phyloP scores from a whole-genome alignment of 73 alveolate species.

The Blepharisma stoltei region DNA sequence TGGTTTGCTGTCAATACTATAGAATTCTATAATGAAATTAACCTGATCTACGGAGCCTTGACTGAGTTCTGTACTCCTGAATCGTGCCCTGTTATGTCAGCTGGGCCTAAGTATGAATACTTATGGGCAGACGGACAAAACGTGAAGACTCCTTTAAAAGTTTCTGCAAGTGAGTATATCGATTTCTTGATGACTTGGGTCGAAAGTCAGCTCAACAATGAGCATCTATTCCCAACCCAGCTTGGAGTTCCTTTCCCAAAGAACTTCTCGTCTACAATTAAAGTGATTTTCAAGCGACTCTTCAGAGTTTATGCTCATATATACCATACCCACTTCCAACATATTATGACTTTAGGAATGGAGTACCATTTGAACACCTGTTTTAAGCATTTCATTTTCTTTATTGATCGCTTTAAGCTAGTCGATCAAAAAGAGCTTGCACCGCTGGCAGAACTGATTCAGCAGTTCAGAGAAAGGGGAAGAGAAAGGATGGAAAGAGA shows the following conservation, averaged over 20 bases:
- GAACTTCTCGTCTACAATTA: slow-evolving; percentile 63
- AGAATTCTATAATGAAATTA: slow-evolving; percentile 77
- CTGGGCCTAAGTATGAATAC: slow-evolving; percentile 94
- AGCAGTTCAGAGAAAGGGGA: slow-evolving; percentile 89
- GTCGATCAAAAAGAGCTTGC: slow-evolving; percentile 95
- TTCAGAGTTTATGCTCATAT: slow-evolving; percentile 99
- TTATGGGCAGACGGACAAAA: slow-evolving; percentile 98
- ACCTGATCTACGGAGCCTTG: slow-evolving; percentile 62
- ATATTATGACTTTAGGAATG: slow-evolving; percentile 81
- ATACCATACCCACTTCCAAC: slow-evolving; percentile 97
- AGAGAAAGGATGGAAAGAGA: slow-evolving; percentile 33
- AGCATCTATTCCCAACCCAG: slow-evolving; percentile 88
- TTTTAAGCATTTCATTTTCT: slow-evolving; percentile 92
- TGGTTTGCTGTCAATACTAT: slow-evolving; percentile 93
- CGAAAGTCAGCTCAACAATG: slow-evolving; percentile 94
- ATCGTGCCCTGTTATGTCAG: slow-evolving; percentile 81
- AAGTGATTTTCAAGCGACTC: slow-evolving; percentile 96
- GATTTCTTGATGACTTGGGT: slow-evolving; percentile 98
- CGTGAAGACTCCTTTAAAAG: slow-evolving; percentile 95
- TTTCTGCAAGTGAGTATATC: slow-evolving; percentile 92
- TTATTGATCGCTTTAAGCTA: slow-evolving; percentile 85
- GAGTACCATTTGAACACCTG: slow-evolving; percentile 87
- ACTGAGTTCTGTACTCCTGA: slow-evolving; percentile 86
- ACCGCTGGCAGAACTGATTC: slow-evolving; percentile 91
- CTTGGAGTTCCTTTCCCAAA: slow-evolving; percentile 55